Evolutionary conservation across 108 stramenopile species (phyloP).

Genomic region (Cyclotella cryptica): DNA sequence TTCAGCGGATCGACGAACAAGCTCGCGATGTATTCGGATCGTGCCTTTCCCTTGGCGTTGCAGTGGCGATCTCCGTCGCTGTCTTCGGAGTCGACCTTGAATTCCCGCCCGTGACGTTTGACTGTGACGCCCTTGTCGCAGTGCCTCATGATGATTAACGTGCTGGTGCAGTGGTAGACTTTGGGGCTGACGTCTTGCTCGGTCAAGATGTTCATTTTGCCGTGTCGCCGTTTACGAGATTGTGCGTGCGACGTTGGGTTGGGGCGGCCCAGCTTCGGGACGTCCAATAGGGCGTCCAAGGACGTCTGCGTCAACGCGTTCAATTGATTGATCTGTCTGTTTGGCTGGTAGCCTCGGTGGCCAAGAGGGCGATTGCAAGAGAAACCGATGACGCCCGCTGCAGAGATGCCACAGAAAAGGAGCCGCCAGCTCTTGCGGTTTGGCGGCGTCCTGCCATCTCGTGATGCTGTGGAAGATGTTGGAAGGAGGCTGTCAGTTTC

Average conservation of each 20-base stretch:
- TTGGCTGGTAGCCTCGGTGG: not conserved
- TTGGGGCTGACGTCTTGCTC: conserved; percentile 3
- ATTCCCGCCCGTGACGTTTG: conserved; percentile 1
- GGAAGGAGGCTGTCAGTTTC: conserved; percentile 29
- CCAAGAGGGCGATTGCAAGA: not conserved
- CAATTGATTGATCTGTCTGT: not conserved
- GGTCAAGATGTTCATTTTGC: not conserved
- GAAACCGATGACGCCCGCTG: not conserved
- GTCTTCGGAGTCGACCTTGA: conserved; percentile 23
- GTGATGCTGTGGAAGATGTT: not conserved
- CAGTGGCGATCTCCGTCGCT: conserved; percentile 37
- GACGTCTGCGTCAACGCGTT: not conserved
- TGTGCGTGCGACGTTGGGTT: not conserved
- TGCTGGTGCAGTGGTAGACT: conserved; percentile 35
- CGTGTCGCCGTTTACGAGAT: not conserved
- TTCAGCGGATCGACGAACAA: conserved; percentile 27
- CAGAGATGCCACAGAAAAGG: conserved; percentile 1
- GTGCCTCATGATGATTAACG: conserved; percentile 48
- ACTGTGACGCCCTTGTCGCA: conserved; percentile 43
- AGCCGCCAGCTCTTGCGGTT: not conserved
- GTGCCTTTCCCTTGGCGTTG: conserved; percentile 26
- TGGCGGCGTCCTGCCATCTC: not conserved
- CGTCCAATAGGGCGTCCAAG: not conserved
- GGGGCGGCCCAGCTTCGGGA: not conserved
- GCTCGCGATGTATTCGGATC: conserved; percentile 49